A percentile compares a stretch with the other conserved stretches of the same genome.
Conservation (phyloP, 148 eudicot genomes). For the Amaranthus cruentus region DNA sequence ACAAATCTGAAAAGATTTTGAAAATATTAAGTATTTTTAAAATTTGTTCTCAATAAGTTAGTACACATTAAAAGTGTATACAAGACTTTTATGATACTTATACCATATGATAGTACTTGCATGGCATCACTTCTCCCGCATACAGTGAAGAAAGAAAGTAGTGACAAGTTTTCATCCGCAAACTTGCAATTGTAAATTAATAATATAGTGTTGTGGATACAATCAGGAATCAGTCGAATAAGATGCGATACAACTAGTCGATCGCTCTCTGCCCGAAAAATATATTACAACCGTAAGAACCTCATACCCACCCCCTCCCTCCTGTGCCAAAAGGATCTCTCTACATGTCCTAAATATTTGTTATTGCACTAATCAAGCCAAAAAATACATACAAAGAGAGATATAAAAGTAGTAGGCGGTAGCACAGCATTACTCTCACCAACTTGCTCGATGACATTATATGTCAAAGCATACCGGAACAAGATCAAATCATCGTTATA, state of each 20-base stretch:
- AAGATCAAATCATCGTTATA: slow-evolving; percentile 8
- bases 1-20: no score
- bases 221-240: no score
- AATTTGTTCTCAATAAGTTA: no score
- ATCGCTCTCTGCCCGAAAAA: slow-evolving; percentile 9
- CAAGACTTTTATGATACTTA: no score
- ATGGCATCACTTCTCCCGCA: no score
- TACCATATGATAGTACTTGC: no score
- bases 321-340: slow-evolving; percentile 17
- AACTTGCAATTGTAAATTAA: no score
- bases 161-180: no score
- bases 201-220: no score
- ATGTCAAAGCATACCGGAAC: slow-evolving; percentile 6
- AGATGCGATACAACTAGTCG: neutral
- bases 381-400: slow-evolving; percentile 39
- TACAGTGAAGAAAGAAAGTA: no score
- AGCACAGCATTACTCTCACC: slow-evolving; percentile 18
- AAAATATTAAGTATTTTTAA: no score
- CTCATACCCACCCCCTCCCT: neutral
- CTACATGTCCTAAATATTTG: slow-evolving; percentile 22
- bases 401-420: slow-evolving; percentile 4
- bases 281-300: slow-evolving; percentile 20
- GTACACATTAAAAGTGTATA: no score
- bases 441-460: slow-evolving; percentile 13
- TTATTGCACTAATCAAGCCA: slow-evolving; percentile 29